Evolutionary conservation across 805 yeast genomes (phyloP).

Genomic region (Komagataella kurtzmanii): DNA sequence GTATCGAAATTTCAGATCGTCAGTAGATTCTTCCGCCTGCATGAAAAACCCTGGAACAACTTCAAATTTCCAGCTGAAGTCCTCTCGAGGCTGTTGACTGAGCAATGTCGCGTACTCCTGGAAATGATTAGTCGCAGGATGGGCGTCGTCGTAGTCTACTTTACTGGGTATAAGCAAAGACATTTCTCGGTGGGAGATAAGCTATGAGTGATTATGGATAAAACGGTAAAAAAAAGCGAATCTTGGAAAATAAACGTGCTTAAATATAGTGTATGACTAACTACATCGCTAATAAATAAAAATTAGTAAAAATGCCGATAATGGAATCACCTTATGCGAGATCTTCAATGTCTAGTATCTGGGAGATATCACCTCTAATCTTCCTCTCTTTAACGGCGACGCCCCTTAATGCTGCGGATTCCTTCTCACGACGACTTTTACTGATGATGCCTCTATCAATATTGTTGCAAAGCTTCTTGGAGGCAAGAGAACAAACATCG

Average conservation of each 20-base stretch:
- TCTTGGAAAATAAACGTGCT: neutral
- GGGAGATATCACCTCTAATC: neutral
- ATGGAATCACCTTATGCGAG: neutral
- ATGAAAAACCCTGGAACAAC: constrained; percentile 35
- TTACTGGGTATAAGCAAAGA: neutral
- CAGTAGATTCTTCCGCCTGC: constrained; percentile 27
- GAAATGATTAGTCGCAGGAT: neutral
- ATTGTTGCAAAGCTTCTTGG: constrained; percentile 41
- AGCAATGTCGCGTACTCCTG: neutral
- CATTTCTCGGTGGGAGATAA: neutral
- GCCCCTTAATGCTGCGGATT: neutral
- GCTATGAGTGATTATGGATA: neutral
- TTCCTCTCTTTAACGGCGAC: neutral
- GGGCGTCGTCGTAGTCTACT: neutral
- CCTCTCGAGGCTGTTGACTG: neutral
- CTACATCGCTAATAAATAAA: neutral
- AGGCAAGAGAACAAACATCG: constrained; percentile 50
- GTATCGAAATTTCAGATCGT: constrained; percentile 32
- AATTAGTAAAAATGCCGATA: neutral
- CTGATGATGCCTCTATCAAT: constrained; percentile 23
- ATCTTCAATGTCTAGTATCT: neutral
- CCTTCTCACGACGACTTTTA: neutral
- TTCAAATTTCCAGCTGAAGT: constrained; percentile 26
- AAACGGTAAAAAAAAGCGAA: neutral
- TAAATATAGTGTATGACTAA: neutral